Evolutionary conservation across 2,329 filamentous ascomycete genomes (phyloP), one percentile per base, ranked within the genome.

Genomic region (Fusarium fracticaudum): DNA sequence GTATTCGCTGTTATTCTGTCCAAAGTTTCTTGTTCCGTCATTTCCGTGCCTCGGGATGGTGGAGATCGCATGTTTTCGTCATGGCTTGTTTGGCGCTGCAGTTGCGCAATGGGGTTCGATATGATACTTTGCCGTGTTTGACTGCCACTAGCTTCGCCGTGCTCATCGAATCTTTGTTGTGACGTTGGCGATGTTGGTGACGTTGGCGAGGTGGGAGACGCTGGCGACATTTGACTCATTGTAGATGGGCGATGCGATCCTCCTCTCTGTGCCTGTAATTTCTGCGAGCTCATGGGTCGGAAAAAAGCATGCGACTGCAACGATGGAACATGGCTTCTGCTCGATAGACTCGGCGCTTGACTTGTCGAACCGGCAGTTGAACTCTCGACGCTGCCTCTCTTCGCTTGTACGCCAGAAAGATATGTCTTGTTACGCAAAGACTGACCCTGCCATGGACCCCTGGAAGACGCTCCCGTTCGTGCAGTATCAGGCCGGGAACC

Each of bases 211-310:
- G 71, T 69, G 9, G 72, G 71, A 14, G 63, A 73, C 18, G 60
- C 67, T 38, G 71, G 78, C 29, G 77, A 72, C 54, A 78, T 76
- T 50, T 86, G 84, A 63, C 79, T 81, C 76, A 84, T 81, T 29
- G 83, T 85, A 20, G 82, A 76, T 11, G 86, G 85, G 29, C 87
- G 84, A 43, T 85, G 80, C 14, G 83, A 88, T 73, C 92, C 90
- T 72, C 79, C 91, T 81, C 96, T 89, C 83, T 98, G 96, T 62
- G 95, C 95, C 84, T 98, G 96, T 58, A 98, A 86, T 81, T 94
- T 93, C 81, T 98, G 95, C 31, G 96, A 97, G 84, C 95, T 98
- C 94, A 99, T 97, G 44, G 96, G 96, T 29, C 92, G 93, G 80
- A 97, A 98, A 85, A 99, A 98, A 61, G 94, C 96, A 79, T 96